Evolutionary conservation across 495 filamentous ascomycete species (phyloP).

Genomic region (Articulospora tetracladia): DNA sequence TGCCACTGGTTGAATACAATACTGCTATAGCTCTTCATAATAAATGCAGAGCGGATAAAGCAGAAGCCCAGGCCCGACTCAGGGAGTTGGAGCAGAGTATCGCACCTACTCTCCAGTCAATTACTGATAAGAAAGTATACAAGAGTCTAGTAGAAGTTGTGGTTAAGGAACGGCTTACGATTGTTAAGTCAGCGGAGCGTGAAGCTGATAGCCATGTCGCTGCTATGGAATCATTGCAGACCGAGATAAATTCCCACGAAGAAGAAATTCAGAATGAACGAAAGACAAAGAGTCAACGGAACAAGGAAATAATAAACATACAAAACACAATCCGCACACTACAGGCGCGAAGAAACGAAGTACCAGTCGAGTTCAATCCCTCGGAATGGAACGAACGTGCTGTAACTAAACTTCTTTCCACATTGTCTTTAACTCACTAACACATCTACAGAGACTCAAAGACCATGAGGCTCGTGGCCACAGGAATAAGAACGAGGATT

Average conservation of each 20-base stretch:
- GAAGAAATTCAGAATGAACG: slow-evolving; percentile 55
- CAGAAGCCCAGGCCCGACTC: slow-evolving; percentile 47
- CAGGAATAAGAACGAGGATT: slow-evolving; percentile 27
- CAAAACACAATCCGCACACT: slow-evolving; percentile 39
- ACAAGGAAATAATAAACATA: slow-evolving; percentile 42
- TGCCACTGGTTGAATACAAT: slow-evolving; percentile 63
- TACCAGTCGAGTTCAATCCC: slow-evolving; percentile 44
- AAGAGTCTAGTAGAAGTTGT: slow-evolving; percentile 30
- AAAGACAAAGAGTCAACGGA: slow-evolving; percentile 43
- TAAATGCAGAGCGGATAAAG: slow-evolving; percentile 40
- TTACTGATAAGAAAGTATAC: slow-evolving; percentile 65
- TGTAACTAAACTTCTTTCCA: slow-evolving; percentile 33
- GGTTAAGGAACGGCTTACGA: slow-evolving; percentile 25
- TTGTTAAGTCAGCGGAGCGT: slow-evolving; percentile 45
- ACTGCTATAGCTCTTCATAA: slow-evolving; percentile 30
- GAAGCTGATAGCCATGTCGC: slow-evolving; percentile 36
- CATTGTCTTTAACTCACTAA: slow-evolving; percentile 13
- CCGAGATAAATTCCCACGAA: slow-evolving; percentile 19
- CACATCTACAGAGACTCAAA: slow-evolving; percentile 37
- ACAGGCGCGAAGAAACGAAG: slow-evolving; percentile 38
- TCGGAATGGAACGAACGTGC: slow-evolving; percentile 49
- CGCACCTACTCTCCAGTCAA: slow-evolving; percentile 62
- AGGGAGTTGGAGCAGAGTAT: slow-evolving; percentile 54
- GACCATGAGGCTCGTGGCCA: slow-evolving; percentile 37
- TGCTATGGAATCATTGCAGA: neutral